Evolutionary conservation across 345 rosid species (phyloP), one percentile per base, ranked within the genome.

Genomic region (Cardamine chenopodiifolia): DNA sequence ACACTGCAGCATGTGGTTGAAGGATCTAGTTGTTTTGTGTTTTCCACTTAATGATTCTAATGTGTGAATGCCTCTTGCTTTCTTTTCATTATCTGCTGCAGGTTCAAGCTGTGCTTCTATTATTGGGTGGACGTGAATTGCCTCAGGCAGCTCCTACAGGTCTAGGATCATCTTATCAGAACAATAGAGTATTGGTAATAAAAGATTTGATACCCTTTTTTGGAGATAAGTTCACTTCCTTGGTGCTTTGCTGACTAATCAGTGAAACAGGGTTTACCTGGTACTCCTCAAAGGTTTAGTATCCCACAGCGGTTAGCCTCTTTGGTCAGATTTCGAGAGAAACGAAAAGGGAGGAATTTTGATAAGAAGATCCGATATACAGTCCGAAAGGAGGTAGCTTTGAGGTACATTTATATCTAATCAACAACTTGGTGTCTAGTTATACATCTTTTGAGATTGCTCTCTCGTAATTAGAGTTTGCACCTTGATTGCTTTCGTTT

Each of bases 311-410:
- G 91, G 67, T 55, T 87, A 74, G 89, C 91, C 37, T 87, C 91
- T 37, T 74, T 85, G 65, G 77, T 82, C 35, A 87, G 89, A 76
- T 87, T 87, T 60, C 85, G 89, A 31, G 91, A 82, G 73, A 87
- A 87, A 81, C 82, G 89, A 31, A 85, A 83, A 82, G 89, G 82
- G 28, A 76, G 89, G 64, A 87, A 87, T 66, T 87, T 87, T 68
- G 91, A 85, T 61, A 87, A 87, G 85, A 87, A 85, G 81, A 85
- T 85, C 71, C 79, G 87, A n/a, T 87, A 85, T 52, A 82, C 91
- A 8, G 86, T 87, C 50, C 86, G 91, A 40, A 85, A 87, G 79
- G 91, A 87, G 78, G 91, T 83, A 18, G 91, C 89, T 70, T 83
- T 87, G 58, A 81, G 91, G 91, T 85, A 87, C 47, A 22, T 12